Evolutionary conservation across 495 filamentous ascomycete genomes (phyloP).

Genomic region (Cenococcum geophilum): DNA sequence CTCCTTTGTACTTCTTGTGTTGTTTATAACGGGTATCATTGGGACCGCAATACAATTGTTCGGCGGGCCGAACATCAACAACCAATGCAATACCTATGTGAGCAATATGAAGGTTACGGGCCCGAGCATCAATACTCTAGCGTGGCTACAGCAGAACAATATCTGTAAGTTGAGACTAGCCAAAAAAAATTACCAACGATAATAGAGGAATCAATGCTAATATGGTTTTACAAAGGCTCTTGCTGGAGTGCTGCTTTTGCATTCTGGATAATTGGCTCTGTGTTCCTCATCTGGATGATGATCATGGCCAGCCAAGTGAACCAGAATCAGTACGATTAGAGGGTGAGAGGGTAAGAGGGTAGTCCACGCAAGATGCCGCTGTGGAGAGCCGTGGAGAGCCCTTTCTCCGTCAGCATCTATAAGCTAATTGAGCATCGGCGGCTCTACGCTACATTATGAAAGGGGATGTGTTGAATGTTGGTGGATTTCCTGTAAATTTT

Average conservation of each 20-base stretch:
- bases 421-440: no score
- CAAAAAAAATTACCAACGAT: constrained; percentile 3
- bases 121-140: constrained; percentile 64
- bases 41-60: constrained; percentile 87
- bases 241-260: constrained; percentile 59
- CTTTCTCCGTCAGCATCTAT: no score
- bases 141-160: constrained; percentile 78
- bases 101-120: constrained; percentile 51
- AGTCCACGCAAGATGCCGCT: no score
- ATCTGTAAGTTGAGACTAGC: constrained; percentile 60
- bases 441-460: not conserved
- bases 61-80: constrained; percentile 66
- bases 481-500: constrained; percentile 3
- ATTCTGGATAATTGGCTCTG: constrained; percentile 67
- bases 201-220: not conserved
- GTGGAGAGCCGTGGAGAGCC: no score
- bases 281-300: constrained; percentile 94
- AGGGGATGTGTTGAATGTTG: not conserved
- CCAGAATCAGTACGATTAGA: constrained; percentile 49
- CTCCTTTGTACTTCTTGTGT: constrained; percentile 87
- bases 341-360: no score
- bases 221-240: constrained; percentile 35
- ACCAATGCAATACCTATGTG: constrained; percentile 73
- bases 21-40: constrained; percentile 89
- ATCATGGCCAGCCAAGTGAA: constrained; percentile 87